These are phyloP conservation scores for Albugo candida DNA, from an alignment of 352 stramenopile genomes.

Conservation along the genomic window DNA sequence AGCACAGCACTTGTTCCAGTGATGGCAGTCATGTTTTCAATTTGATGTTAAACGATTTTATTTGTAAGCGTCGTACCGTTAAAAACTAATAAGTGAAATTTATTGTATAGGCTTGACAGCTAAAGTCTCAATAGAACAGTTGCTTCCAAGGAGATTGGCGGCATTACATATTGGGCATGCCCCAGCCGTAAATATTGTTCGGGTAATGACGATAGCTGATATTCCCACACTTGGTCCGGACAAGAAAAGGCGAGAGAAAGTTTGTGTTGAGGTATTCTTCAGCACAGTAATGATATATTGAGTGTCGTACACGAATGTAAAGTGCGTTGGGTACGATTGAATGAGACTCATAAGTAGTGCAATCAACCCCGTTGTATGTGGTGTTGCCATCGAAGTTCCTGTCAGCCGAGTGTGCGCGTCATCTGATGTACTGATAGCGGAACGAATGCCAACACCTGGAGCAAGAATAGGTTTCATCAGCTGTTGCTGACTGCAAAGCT, in stretches of 20 bases:
- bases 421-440: slow-evolving; percentile 33
- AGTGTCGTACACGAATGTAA: background rate
- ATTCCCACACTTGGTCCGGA: slow-evolving; percentile 38
- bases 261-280: slow-evolving; percentile 17
- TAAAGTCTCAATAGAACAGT: background rate
- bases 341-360: slow-evolving; percentile 28
- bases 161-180: slow-evolving; percentile 26
- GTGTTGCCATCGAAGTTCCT: slow-evolving; percentile 59
- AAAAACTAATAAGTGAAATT: no score
- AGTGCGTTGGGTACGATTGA: slow-evolving; percentile 2
- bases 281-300: slow-evolving; percentile 1
- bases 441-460: slow-evolving; percentile 43
- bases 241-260: slow-evolving; percentile 43
- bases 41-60: no score
- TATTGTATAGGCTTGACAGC: no score
- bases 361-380: slow-evolving; percentile 36
- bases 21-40: background rate
- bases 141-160: slow-evolving; percentile 5
- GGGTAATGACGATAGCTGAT: slow-evolving; percentile 40
- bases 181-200: slow-evolving; percentile 65
- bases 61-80: no score
- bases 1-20: slow-evolving; percentile 36
- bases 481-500: slow-evolving; percentile 4
- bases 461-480: slow-evolving; percentile 56
- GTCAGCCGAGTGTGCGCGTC: slow-evolving; percentile 35